A percentile compares a stretch with the other conserved stretches of the same genome.
These are phyloP conservation scores for Byssoonygena ceratinophila DNA, from an alignment of 2,329 filamentous ascomycete species.

Conservation along the genomic window DNA sequence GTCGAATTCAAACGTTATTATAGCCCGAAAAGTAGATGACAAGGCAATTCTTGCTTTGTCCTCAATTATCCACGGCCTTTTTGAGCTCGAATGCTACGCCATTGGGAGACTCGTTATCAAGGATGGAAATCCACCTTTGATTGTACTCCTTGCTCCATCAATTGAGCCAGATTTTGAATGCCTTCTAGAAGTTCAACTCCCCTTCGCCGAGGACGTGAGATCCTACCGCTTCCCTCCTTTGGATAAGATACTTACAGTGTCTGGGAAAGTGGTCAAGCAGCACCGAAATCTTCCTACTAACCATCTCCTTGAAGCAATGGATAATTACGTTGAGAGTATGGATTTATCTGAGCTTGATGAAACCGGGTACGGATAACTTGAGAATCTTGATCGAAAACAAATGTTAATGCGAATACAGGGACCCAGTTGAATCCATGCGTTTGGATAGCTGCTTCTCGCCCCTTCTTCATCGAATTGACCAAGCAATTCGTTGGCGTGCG, in stretches of 20 bases:
- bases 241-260: constrained; percentile 78
- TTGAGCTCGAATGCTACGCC: constrained; percentile 74
- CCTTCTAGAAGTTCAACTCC: constrained; percentile 77
- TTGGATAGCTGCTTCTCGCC: constrained; percentile 79
- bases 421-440: constrained; percentile 57
- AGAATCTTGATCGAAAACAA: constrained; percentile 10
- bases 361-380: constrained; percentile 49
- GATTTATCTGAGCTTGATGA: constrained; percentile 67
- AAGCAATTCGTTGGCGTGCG: constrained; percentile 73
- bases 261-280: constrained; percentile 65
- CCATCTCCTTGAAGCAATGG: constrained; percentile 70
- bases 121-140: constrained; percentile 63
- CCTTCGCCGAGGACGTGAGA: constrained; percentile 85
- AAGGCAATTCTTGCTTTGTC: constrained; percentile 76
- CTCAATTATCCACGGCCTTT: constrained; percentile 77
- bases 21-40: constrained; percentile 68
- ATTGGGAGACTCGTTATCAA: constrained; percentile 78
- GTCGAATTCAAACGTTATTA: constrained; percentile 66
- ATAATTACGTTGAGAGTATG: constrained; percentile 85
- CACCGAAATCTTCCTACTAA: constrained; percentile 73
- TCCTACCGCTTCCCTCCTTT: constrained; percentile 85
- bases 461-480: constrained; percentile 75
- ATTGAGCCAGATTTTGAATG: constrained; percentile 73
- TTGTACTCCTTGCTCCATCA: constrained; percentile 69
- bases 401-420: constrained; percentile 25